Conservation (phyloP, 352 stramenopile species). For the Aphanomyces astaci region DNA sequence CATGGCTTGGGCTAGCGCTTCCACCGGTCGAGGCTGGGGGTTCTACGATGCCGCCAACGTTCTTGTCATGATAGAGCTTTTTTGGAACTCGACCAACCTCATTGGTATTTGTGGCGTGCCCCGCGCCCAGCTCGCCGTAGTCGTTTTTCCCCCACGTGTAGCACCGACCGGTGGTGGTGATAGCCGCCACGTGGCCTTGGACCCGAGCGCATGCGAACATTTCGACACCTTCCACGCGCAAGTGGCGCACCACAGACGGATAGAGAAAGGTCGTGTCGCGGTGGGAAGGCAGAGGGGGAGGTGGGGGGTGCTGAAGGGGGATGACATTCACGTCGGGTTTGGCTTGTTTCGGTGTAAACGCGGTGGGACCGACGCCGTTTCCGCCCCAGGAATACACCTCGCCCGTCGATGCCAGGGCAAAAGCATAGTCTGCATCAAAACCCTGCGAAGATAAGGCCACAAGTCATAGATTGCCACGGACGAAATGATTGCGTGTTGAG, state of each 20-base stretch:
- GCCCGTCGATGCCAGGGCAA: constrained; percentile 70
- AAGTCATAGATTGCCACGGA: too few species aligned
- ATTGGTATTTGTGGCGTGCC: constrained; percentile 18
- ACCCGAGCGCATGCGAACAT: constrained; percentile 40
- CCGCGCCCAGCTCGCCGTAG: constrained; percentile 49
- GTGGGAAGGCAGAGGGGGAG: background rate
- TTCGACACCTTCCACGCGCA: constrained; percentile 27
- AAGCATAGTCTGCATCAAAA: constrained; percentile 60
- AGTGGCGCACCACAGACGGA: constrained; percentile 32
- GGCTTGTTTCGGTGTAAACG: background rate
- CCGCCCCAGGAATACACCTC: constrained; percentile 88
- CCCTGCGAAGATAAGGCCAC: too few species aligned
- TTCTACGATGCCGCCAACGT: background rate
- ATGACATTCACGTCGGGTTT: background rate
- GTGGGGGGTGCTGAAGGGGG: background rate
- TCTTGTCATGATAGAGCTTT: too few species aligned
- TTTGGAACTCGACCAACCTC: too few species aligned
- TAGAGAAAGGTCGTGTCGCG: constrained; percentile 33
- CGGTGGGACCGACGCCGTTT: constrained; percentile 26
- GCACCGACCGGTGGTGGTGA: constrained; percentile 32
- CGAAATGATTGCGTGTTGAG: too few species aligned
- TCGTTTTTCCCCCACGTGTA: constrained; percentile 56
- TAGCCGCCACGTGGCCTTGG: constrained; percentile 41
- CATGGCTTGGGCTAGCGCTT: background rate
- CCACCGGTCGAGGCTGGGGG: background rate